Base-by-base conservation (phyloP, 2,329 filamentous ascomycete genomes). In the Reticulascus tulasneorum region DNA sequence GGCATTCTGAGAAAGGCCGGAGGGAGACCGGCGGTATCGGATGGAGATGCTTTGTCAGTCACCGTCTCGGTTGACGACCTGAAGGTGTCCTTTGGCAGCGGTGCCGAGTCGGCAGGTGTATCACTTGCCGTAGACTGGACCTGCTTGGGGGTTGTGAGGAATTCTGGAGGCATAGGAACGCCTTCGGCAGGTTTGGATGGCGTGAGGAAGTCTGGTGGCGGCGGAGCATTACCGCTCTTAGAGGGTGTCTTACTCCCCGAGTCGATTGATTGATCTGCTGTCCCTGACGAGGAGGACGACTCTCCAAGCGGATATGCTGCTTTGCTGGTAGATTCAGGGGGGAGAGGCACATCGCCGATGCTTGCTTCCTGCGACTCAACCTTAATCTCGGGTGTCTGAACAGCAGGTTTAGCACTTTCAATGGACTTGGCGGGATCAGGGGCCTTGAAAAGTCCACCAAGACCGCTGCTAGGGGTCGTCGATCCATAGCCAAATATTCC, bases 261-360 rank as follows among this genome's bases (percentile, higher is more conserved):
- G 48, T 56, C 51, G 13, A 48, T 51, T 3, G 49, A 29, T 13
- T 41, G 46, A 47, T 52, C 57, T 37, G 70, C 68, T 34, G 60
- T 55, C 43, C 64, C 60, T 29, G 73, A 77, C 41, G 73, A 75
- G 27, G 71, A 73, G 23, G 69, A 70, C 13, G 71, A 73, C 40
- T 73, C 68, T 30, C 67, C 71, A 24, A 74, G 46, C 32, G 64
- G 58, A 49, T 67, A 77, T 33, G 60, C 54, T 39, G 59, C 55
- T 61, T 71, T 76, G 64, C 73, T 79, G 35, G 65, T 76, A 38
- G 71, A 58, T 43, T 78, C 73, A 16, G 75, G 73, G 22, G 75
- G 74, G 5, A 78, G 56, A 38, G 75, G 73, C 16, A 50, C 56
- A 37, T 54, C 47, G 23, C 62, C 57, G 23, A 56, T n/a, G n/a